Evolutionary conservation across 2,329 filamentous ascomycete species (phyloP), one percentile per base, ranked within the genome.

Genomic region (Aspergillus proliferans): DNA sequence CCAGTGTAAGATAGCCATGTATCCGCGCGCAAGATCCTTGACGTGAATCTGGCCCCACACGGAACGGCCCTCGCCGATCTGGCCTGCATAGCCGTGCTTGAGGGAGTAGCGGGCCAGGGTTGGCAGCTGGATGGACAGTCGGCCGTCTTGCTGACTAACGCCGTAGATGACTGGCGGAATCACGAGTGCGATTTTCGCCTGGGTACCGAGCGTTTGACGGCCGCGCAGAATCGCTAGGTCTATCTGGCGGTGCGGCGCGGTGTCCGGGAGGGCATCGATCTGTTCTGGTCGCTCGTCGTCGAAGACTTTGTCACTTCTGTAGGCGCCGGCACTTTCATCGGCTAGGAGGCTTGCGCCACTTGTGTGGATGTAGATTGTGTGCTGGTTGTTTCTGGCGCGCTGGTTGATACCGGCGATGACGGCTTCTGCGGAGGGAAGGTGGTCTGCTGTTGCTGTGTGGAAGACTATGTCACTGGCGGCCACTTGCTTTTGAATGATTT

Each of bases 361-460:
- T 18, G 41, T 78, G 56, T 78, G 76, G 48, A 78, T 76, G 63
- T 69, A 79, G 51, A 74, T 73, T 15, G 72, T 74, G 21, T 49
- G 49, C 24, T 70, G 65, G 9, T 63, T 65, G 30, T 67, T 54
- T 1, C 60, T 52, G 1, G 71, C 67, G 6, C 73, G 68, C 47
- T 68, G 54, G 43, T 65, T 54, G 45, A 78, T 57, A 6, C 73
- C 76, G 8, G 69, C 66, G 3, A 78, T 58, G 10, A 79, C 65
- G 14, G 74, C 72, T 54, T 73, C 54, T 1, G 67, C 75, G 10
- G 69, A 73, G 9, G 72, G 70, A 15, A 74, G 58, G 49, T 78
- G 68, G 59, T 78, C 75, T 3, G 75, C 73, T 3, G 73, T 76
- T 10, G 76, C 76, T 6, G 71, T 76, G 58, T 78, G 75, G 47